Percentiles rank a stretch among this genome's conserved stretches.
Conservation (phyloP, 768 basidiomycete species). For the Amanita subjunquillea region DNA sequence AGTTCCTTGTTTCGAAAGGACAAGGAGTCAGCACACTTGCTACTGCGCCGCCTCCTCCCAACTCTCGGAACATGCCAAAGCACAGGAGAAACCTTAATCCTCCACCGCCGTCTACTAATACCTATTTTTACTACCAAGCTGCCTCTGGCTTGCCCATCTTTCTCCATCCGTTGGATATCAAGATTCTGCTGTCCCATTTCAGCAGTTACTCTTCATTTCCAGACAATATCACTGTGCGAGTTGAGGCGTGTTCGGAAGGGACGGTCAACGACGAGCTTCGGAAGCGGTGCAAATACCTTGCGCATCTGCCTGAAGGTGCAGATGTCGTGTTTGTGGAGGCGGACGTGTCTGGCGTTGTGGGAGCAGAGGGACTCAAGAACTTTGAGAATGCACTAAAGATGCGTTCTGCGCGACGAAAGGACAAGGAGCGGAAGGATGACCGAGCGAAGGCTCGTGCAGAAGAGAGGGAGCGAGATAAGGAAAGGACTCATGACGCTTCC, state of each 20-base stretch:
- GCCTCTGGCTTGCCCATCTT: conserved; percentile 85
- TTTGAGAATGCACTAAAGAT: conserved; percentile 79
- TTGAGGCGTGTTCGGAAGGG: conserved; percentile 67
- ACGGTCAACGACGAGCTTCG: conserved; percentile 89
- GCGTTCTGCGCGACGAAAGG: conserved; percentile 63
- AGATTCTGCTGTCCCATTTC: conserved; percentile 81
- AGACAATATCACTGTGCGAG: conserved; percentile 66
- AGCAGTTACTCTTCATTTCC: conserved; percentile 77
- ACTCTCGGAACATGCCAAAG: conserved; percentile 34
- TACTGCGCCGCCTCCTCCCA: conserved; percentile 9
- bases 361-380: conserved; percentile 60
- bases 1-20: conserved; percentile 40
- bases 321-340: conserved; percentile 94
- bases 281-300: conserved; percentile 92
- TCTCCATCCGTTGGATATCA: conserved; percentile 93
- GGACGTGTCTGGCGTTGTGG: conserved; percentile 71
- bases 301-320: conserved; percentile 82
- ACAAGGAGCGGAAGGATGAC: conserved; percentile 82
- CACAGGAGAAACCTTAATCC: conserved; percentile 77
- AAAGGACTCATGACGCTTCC: conserved; percentile 11
- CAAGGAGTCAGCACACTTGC: conserved; percentile 9
- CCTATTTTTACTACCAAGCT: conserved; percentile 95
- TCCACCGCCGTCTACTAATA: conserved; percentile 77
- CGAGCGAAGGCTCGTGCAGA: conserved; percentile 72
- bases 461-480: conserved; percentile 59